Percentiles rank a stretch among this genome's conserved stretches.
phyloP scores from a whole-genome alignment of 2,329 filamentous ascomycete species.

The Aschersonia sp. region DNA sequence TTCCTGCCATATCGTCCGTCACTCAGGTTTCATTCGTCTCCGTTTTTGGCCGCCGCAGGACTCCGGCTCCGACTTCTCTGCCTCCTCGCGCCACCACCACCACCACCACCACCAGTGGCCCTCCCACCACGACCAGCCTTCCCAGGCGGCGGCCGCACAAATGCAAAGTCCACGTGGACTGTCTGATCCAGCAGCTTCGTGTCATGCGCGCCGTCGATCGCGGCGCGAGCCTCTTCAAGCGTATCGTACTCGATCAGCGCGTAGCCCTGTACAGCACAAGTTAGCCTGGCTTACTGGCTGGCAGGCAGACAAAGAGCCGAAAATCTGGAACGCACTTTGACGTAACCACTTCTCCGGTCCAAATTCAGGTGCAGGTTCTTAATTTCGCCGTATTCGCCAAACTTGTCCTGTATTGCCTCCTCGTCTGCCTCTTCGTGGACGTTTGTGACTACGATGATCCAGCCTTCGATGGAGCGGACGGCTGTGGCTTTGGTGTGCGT shows the following conservation, averaged over 20 bases:
- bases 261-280: slow-evolving; percentile 49
- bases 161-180: slow-evolving; percentile 69
- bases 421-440: slow-evolving; percentile 79
- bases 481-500: slow-evolving; percentile 62
- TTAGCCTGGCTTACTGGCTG: not conserved
- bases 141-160: slow-evolving; percentile 62
- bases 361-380: slow-evolving; percentile 78
- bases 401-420: slow-evolving; percentile 67
- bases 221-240: slow-evolving; percentile 63
- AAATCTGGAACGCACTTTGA: slow-evolving; percentile 45
- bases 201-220: slow-evolving; percentile 65
- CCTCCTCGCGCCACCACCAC: slow-evolving; percentile 19
- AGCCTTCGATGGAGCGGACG: slow-evolving; percentile 76
- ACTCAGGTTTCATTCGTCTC: slow-evolving; percentile 9
- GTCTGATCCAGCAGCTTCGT: slow-evolving; percentile 72
- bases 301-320: not conserved
- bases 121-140: slow-evolving; percentile 23
- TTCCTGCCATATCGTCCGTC: not conserved
- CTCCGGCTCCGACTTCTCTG: slow-evolving; percentile 35
- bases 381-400: slow-evolving; percentile 74
- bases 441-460: slow-evolving; percentile 78
- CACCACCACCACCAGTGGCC: slow-evolving; percentile 16
- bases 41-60: slow-evolving; percentile 24
- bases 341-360: slow-evolving; percentile 69
- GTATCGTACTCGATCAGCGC: slow-evolving; percentile 75